phyloP scores from a whole-genome alignment of 2,329 filamentous ascomycete genomes.

The Beauveria scarabaeidicola region DNA sequence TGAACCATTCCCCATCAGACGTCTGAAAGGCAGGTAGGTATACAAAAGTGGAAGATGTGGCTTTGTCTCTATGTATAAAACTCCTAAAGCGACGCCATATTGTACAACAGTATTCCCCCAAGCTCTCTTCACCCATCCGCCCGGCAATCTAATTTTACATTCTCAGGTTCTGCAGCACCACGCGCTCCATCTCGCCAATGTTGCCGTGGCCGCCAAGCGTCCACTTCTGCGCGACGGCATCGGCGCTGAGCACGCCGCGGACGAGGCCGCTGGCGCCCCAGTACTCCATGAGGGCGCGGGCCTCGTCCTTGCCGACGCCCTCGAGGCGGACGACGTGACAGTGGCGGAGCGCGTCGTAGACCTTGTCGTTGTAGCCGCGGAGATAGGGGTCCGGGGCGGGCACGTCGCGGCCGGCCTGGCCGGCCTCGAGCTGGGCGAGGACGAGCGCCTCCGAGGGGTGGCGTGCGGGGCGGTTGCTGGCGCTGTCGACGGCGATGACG shows the following conservation, averaged over 20 bases:
- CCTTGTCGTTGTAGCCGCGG: constrained; percentile 48
- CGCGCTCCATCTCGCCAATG: constrained; percentile 77
- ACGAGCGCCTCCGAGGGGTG: constrained; percentile 61
- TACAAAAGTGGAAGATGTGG: constrained; percentile 7
- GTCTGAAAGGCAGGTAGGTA: not conserved
- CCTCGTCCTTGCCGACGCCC: constrained; percentile 66
- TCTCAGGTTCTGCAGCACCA: constrained; percentile 41
- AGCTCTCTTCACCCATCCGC: not conserved
- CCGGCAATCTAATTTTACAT: constrained; percentile 23
- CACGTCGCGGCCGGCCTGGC: constrained; percentile 26
- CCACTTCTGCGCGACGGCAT: constrained; percentile 73
- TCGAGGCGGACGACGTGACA: constrained; percentile 49
- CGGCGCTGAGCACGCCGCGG: constrained; percentile 60
- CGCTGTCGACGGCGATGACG: constrained; percentile 64
- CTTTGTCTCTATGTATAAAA: constrained; percentile 17
- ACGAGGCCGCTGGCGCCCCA: constrained; percentile 81
- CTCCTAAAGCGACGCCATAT: constrained; percentile 13
- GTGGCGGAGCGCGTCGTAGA: constrained; percentile 43
- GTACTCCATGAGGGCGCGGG: constrained; percentile 79
- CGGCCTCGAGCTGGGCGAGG: constrained; percentile 47
- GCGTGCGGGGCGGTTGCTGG: constrained; percentile 55
- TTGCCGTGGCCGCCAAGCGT: constrained; percentile 71
- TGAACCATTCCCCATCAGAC: not conserved
- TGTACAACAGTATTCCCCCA: not conserved
- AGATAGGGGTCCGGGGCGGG: constrained; percentile 44